Base-by-base conservation (phyloP, 2,329 filamentous ascomycete species). In the Pseudogymnoascus sp. region DNA sequence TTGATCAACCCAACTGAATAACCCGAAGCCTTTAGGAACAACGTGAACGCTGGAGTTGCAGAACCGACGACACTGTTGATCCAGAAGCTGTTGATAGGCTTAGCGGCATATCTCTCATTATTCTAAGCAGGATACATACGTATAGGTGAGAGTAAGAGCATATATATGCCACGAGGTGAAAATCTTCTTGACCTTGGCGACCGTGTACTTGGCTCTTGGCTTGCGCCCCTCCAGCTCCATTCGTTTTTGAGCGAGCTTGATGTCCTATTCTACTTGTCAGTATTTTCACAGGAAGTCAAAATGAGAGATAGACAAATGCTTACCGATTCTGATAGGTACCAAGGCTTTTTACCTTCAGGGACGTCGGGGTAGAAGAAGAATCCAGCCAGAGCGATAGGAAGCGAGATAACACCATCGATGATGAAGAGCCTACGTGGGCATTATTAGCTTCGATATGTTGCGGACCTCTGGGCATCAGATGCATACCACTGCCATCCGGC, bases 121-220 rank as follows among this genome's bases (percentile, higher is more conserved):
- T 3, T 11, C 11, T 19, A 19, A 7, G 1, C 1, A 5, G 11
- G 7, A 3, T 11, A 67, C 75, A 56, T 65, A 80, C 69, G 88
- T 78, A 70, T 88, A 89, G 1, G 88, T 72, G 0, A 83, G 62
- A 0, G 79, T 79, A 2, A 89, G 74, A 0, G 81, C 67, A 63
- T 86, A 89, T 2, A 75, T 70, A 23, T 74, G 73, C 74, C 74
- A 76, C 37, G 72, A 71, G 66, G 68, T 68, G 11, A 73, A 61
- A 9, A 75, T 73, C 68, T 81, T 83, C 71, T 78, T 79, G 40
- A 88, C 68, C 72, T 86, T 88, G 2, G 73, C 70, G 61, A 73
- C 75, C 0, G 79, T 81, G 66, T 80, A 82, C 0, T 78, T 78
- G 50, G 74, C 71, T 61, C 78, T 71, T 21, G 75, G 71, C 64